These are phyloP conservation scores for Biscogniauxia marginata DNA, from an alignment of 2,329 filamentous ascomycete species.

Conservation along the genomic window DNA sequence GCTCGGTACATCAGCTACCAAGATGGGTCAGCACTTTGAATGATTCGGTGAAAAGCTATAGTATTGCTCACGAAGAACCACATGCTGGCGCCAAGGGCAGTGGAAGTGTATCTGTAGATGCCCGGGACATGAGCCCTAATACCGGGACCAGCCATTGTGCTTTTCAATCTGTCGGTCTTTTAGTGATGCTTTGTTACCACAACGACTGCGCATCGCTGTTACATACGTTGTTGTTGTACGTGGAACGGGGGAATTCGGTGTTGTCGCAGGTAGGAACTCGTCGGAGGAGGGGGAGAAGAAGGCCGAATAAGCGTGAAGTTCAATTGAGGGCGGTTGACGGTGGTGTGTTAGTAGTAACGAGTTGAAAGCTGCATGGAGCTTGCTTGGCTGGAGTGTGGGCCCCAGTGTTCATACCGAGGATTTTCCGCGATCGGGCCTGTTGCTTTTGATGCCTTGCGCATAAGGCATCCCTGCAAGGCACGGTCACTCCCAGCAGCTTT, in stretches of 20 bases:
- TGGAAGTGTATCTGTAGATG: conserved; percentile 83
- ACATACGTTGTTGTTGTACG: no score
- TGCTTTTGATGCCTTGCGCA: neutral
- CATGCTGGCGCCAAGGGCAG: conserved; percentile 89
- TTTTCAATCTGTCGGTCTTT: conserved; percentile 5
- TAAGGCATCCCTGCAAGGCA: neutral
- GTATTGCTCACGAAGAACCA: conserved; percentile 90
- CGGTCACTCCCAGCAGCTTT: neutral
- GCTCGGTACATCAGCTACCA: conserved; percentile 90
- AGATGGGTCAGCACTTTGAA: conserved; percentile 10
- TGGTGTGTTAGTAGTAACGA: no score
- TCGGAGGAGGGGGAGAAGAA: neutral
- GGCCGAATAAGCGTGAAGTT: neutral
- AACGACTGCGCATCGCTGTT: no score
- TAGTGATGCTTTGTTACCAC: no score
- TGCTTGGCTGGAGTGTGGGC: no score
- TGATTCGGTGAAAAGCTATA: conserved; percentile 1
- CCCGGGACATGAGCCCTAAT: conserved; percentile 47
- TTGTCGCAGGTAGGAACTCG: neutral
- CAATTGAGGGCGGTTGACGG: no score
- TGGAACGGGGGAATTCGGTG: no score
- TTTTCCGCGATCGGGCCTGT: no score
- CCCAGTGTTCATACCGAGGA: no score
- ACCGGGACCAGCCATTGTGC: conserved; percentile 36
- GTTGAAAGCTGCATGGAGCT: no score